Percentiles rank a stretch among this genome's conserved stretches.
phyloP scores from a whole-genome alignment of 306 rosid species.

The Cucumis sativus region DNA sequence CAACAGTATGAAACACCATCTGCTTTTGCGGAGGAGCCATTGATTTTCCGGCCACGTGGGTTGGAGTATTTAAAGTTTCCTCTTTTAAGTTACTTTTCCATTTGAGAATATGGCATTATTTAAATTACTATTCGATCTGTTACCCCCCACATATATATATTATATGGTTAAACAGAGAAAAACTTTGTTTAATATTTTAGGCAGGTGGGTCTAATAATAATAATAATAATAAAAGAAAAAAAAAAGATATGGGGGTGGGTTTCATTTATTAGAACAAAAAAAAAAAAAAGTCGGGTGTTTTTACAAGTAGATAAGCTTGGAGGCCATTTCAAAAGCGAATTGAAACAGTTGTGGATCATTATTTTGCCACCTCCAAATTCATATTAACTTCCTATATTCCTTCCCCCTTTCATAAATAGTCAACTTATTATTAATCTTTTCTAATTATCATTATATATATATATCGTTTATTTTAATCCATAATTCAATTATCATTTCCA shows the following conservation, averaged over 20 bases:
- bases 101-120: not conserved
- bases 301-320: not conserved
- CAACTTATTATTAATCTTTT: not conserved
- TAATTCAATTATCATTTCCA: not conserved
- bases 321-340: not conserved
- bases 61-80: not conserved
- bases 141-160: not conserved
- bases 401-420: not conserved
- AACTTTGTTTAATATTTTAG: not conserved
- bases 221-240: too few relatives aligned
- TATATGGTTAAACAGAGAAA: not conserved
- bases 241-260: not conserved
- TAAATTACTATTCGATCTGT: not conserved
- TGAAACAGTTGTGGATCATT: not conserved
- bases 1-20: not conserved
- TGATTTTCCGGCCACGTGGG: not conserved
- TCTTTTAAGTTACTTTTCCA: not conserved
- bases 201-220: not conserved
- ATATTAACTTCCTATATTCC: not conserved
- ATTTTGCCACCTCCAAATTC: not conserved
- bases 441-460: not conserved
- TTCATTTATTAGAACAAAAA: not conserved
- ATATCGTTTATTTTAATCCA: not conserved
- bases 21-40: not conserved
- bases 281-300: not conserved